Evolutionary conservation across 2,329 filamentous ascomycete genomes (phyloP).

Genomic region (Aspergillus udagawae): DNA sequence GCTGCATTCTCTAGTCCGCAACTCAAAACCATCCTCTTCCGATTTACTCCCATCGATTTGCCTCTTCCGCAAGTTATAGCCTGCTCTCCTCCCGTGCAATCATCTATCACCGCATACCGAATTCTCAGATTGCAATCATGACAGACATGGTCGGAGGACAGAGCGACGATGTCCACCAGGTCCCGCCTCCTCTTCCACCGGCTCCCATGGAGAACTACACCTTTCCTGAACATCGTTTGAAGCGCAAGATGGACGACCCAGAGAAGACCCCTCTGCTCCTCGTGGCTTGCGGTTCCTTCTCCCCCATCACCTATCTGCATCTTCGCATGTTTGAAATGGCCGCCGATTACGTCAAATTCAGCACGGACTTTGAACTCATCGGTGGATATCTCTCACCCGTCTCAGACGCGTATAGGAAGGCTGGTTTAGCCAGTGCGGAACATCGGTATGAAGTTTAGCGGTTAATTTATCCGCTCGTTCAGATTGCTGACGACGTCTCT

Average conservation of each 20-base stretch:
- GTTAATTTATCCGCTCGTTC: neutral
- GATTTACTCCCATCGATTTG: neutral
- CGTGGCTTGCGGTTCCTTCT: constrained; percentile 59
- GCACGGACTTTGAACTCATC: constrained; percentile 75
- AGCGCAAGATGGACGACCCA: constrained; percentile 44
- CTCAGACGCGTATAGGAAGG: constrained; percentile 73
- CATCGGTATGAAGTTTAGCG: constrained; percentile 51
- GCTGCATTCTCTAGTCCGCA: neutral
- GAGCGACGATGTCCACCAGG: constrained; percentile 26
- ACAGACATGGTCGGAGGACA: constrained; percentile 23
- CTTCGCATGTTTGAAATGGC: constrained; percentile 88
- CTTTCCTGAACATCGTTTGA: constrained; percentile 44
- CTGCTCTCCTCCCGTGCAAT: neutral
- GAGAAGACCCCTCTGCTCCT: constrained; percentile 46
- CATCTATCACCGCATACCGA: neutral
- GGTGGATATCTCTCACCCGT: constrained; percentile 83
- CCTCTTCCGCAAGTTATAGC: neutral
- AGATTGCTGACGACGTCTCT: neutral
- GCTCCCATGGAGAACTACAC: constrained; percentile 38
- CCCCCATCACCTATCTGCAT: constrained; percentile 55
- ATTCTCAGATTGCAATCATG: constrained; percentile 23
- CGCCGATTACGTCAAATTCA: constrained; percentile 71
- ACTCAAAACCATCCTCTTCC: neutral
- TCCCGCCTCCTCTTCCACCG: constrained; percentile 19
- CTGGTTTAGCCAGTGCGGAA: constrained; percentile 67